Base-by-base conservation (phyloP, 768 basidiomycete genomes). In the Boletus reticuloceps region DNA sequence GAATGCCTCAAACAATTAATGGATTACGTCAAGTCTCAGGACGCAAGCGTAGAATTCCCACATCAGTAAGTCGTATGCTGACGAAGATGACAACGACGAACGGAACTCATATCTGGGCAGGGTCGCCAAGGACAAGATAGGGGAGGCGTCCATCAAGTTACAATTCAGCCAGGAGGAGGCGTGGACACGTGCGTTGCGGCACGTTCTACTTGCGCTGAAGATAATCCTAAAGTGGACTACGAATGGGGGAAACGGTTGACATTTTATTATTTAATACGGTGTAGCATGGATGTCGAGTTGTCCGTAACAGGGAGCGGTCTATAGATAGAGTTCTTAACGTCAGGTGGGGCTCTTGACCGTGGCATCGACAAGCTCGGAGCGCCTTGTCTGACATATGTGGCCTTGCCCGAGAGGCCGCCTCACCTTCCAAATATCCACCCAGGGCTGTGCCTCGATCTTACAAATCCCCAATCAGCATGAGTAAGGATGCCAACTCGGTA, bases 141-240 rank as follows among this genome's bases (percentile, higher is more conserved):
- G 94, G 8, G 94, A 96, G 51, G 89, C 91, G 17, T 94, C 92
- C 1, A 89, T 98, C 59, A 94, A 95, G 72, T 76, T 95, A 5
- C 94, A 95, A 66, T 96, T 97, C 70, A 90, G 89, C 61, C 91
- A 93, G 63, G 96, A 99, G 68, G 96, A 99, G 65, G 79, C 85
- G 0, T 99, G 96, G 96, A 98, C 96, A 22, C 84, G 92, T 55
- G 92, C 94, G 5, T 75, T 98, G 64, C 82, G 93, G 32, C 94
- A 97, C 64, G 91, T 98, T 54, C 77, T 97, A 54, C 79, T 94
- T 20, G 92, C 91, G 19, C 78, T 95, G 39, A 94, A 94, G 74
- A 88, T 93, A 55, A 82, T 92, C 46, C 77, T 95, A 47, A 91
- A 91, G 67, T 92, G 89, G 89, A 82, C 86, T 6, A 92, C 90